phyloP scores from a whole-genome alignment of 495 filamentous ascomycete species.

The Tuber aestivum region DNA sequence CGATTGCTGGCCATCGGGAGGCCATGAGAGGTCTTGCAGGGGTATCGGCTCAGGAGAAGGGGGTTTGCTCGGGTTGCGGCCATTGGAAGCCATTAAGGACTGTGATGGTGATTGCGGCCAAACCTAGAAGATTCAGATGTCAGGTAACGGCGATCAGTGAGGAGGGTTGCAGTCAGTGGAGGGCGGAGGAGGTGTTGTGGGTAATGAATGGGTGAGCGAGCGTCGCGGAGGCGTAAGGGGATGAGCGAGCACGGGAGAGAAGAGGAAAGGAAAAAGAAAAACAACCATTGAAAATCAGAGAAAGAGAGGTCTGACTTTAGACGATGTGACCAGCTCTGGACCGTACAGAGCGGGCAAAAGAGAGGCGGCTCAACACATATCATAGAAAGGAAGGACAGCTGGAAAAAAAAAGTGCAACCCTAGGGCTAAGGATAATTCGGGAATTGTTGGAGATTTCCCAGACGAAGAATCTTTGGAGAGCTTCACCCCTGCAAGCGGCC shows the following conservation, averaged over 20 bases:
- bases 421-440: background rate
- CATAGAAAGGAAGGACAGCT: background rate
- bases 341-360: background rate
- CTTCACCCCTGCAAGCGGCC: background rate
- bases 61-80: constrained; percentile 49
- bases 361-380: background rate
- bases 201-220: background rate
- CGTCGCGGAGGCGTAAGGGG: background rate
- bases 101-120: background rate
- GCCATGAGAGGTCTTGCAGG: constrained; percentile 68
- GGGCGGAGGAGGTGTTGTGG: constrained; percentile 2
- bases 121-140: background rate
- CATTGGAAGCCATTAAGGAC: constrained; percentile 55
- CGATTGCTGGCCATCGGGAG: constrained; percentile 47
- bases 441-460: background rate
- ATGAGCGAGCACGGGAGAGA: background rate
- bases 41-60: constrained; percentile 68
- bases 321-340: background rate
- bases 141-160: background rate
- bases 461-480: background rate
- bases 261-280: background rate
- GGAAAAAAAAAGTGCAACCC: background rate
- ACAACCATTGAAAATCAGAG: background rate
- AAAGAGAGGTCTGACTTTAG: background rate
- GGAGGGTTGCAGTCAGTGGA: background rate